Base-by-base conservation (phyloP, 768 basidiomycete genomes). In the Agaricus sinodeliciosus region DNA sequence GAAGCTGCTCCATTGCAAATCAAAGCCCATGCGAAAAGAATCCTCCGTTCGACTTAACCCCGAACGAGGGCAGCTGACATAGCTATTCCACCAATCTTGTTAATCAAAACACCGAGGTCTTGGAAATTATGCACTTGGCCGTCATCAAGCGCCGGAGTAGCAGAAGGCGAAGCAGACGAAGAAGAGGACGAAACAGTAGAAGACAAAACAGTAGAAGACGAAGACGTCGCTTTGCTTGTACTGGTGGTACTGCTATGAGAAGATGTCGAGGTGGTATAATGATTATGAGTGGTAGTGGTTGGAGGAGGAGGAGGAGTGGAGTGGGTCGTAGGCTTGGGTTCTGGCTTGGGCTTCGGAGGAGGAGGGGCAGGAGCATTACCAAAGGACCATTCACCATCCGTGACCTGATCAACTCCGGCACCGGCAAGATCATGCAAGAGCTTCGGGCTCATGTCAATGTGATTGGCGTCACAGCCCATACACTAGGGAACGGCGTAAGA, bases 351-450 rank as follows among this genome's bases (percentile, higher is more conserved):
- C 43, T 45, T 11, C 42, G n/a, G 7, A 54, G 15, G 57, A 28
- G 5, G 57, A 49, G 42, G 57, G 37, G 11, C 63, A 59, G 8
- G 42, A 18, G 42, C 59, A 45, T 49, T 59, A 39, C 63, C 69
- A 47, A 66, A 73, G 12, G 48, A 55, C 79, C 81, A 82, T 3
- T 58, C 55, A 2, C 74, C 73, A 22, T 63, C 51, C 18, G 79
- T 49, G 12, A 68, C 63, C 34, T 77, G 78, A 4, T 57, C 49
- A 13, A 41, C 47, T 12, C 48, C 46, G 11, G 63, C 43, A 18
- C 64, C 55, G 1, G 65, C 76, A 50, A 80, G 73, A 58, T 60
- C 63, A 3, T 61, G 3, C 59, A 80, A 80, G n/a, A 82, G 71
- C 13, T 68, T 69, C 1, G 62, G 57, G 6, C 73, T 74, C 16